Conservation (phyloP, 306 rosid genomes). For the Luffa acutangula region DNA sequence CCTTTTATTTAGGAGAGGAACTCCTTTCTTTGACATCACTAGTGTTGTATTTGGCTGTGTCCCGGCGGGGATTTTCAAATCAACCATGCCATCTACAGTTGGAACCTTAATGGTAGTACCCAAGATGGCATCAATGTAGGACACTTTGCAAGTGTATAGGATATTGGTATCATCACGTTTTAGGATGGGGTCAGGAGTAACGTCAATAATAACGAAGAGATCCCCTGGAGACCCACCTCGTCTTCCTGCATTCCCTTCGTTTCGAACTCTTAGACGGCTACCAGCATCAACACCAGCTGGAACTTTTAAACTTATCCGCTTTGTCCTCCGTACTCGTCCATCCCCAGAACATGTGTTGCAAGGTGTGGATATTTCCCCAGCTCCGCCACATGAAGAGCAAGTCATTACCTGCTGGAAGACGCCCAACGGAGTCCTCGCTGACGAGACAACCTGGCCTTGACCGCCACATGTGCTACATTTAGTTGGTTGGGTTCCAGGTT, state of each 20-base stretch:
- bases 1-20: slow-evolving; percentile 72
- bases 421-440: slow-evolving; percentile 90
- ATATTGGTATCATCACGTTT: slow-evolving; percentile 94
- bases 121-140: slow-evolving; percentile 83
- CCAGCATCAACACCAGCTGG: slow-evolving; percentile 98
- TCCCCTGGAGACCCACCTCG: slow-evolving; percentile 90
- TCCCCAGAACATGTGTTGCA: slow-evolving; percentile 95
- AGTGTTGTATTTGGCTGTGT: slow-evolving; percentile 94
- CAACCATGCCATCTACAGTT: slow-evolving; percentile 83
- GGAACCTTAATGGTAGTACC: slow-evolving; percentile 86
- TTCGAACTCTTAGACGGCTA: slow-evolving; percentile 90
- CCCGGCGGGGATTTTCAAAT: slow-evolving; percentile 58
- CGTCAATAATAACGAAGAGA: slow-evolving; percentile 82
- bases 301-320: slow-evolving; percentile 86
- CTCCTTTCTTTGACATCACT: slow-evolving; percentile 96
- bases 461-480: slow-evolving; percentile 89
- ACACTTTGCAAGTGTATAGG: slow-evolving; percentile 69
- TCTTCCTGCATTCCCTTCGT: slow-evolving; percentile 92
- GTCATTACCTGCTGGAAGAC: slow-evolving; percentile 99
- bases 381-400: slow-evolving; percentile 83
- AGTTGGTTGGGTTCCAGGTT: slow-evolving; percentile 84
- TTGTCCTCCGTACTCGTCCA: slow-evolving; percentile 82
- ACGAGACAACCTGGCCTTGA: slow-evolving; percentile 85
- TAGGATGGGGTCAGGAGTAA: slow-evolving; percentile 79
- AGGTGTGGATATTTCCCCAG: slow-evolving; percentile 83